Evolutionary conservation across 2,329 filamentous ascomycete species (phyloP), one percentile per base, ranked within the genome.

Genomic region (Aspergillus ustus): DNA sequence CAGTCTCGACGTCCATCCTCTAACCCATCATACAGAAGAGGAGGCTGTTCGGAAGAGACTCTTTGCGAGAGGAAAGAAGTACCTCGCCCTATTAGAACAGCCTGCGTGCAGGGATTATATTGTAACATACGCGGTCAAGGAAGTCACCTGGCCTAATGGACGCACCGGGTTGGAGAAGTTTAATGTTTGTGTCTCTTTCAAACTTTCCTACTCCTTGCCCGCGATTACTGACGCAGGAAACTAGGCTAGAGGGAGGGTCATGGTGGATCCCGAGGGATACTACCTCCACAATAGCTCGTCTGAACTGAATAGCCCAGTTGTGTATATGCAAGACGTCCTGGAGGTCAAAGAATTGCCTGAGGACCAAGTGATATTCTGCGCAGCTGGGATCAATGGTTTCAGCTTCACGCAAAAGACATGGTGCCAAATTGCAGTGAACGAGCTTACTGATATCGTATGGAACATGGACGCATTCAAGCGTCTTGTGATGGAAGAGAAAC

Each of bases 241-340:
- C 43, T 45, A 55, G 52, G 52, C 52, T n/a, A 8, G 43, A 11
- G 52, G 52, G 25, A 55, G 52, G 28, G 52, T 55, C 17, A 45
- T 55, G 52, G 34, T 55, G 15, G 52, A 55, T 19, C 52, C 52
- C 2, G 20, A 40, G 19, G 52, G 52, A 11, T 55, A 29, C 19
- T 55, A 45, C 29, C 52, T 55, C 22, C 37, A 55, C 17, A 55
- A 55, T 37, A 55, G 20, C 29, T 55, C 52, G 13, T 55, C 52
- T 9, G 52, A 45, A 1, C 29, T 55, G 22, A 55, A 55, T 20
- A 7, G 1, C 4, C 52, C 52, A 2, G n/a, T 1, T 15, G 52
- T 55, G 19, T 29, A 13, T 7, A n/a, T 44, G 45, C 37, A 55
- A 19, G 34, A 29, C 25, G 22, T 44, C 11, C 13, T 17, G 34